Conservation (phyloP, 352 stramenopile species). For the Aphanomyces astaci region DNA sequence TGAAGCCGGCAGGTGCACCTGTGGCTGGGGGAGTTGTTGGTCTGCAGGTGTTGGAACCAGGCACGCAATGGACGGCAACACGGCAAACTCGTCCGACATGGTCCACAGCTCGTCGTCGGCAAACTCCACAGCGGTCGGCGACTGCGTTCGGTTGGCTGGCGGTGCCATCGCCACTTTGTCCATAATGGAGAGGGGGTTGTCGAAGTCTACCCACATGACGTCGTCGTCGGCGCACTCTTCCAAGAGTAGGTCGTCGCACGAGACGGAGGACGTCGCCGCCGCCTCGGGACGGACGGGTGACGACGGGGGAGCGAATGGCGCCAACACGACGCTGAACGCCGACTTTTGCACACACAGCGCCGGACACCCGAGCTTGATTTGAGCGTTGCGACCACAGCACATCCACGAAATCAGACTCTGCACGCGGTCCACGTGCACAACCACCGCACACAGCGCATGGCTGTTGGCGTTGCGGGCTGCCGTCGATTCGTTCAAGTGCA, state of each 20-base stretch:
- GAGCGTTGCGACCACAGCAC: constrained; percentile 13
- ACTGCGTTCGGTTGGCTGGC: background rate
- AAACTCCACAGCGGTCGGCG: background rate
- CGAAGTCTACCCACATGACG: background rate
- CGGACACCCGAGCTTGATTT: constrained; percentile 22
- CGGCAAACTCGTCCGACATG: background rate
- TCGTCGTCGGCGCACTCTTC: background rate
- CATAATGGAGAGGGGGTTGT: too few relatives aligned
- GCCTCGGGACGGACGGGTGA: too few relatives aligned
- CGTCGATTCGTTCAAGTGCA: background rate
- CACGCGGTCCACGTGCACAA: background rate
- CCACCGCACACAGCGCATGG: background rate
- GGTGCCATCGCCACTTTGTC: too few relatives aligned
- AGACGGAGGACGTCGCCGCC: background rate
- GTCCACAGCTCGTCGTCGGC: background rate
- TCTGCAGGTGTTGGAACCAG: too few relatives aligned
- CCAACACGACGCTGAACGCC: constrained; percentile 8
- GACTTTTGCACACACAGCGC: constrained; percentile 14
- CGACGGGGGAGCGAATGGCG: background rate
- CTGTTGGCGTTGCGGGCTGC: background rate
- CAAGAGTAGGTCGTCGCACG: background rate
- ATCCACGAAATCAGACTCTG: constrained; percentile 15
- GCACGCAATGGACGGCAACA: background rate
- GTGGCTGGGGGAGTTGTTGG: too few relatives aligned
- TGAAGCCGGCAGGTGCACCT: too few relatives aligned